Base-by-base conservation (phyloP, 371 early-diverging fungal genomes). In the Phascolomyces articulosus region DNA sequence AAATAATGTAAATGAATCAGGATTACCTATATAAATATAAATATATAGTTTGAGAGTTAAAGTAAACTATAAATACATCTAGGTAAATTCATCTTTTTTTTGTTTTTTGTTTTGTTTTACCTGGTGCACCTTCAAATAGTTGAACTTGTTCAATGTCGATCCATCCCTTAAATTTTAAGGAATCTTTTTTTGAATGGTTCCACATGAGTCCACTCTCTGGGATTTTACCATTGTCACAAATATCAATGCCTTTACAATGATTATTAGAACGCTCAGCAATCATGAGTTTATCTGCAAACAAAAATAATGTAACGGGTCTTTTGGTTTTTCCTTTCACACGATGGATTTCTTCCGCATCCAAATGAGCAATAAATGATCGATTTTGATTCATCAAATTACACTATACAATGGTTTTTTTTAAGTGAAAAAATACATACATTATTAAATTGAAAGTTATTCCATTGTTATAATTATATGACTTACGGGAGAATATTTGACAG, bases 111-210 rank as follows among this genome's bases (percentile, higher is more conserved):
- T 44, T 13, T 8, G 15, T 13, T 44, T 41, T 78, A 79, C 80
- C 80, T 69, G 68, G 62, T 38, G 73, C 64, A 16, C 83, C 83
- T 44, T 75, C 53, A 51, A 83, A 83, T 0, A 83, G 16, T 44
- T 83, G 80, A 10, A 79, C 70, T 38, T 71, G 61, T 13, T 75
- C 64, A 28, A 83, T 77, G 55, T 78, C 80, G 4, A 66, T 71
- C 83, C 83, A 83, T 11, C 83, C 83, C 58, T 75, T 79, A 56
- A 83, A 80, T 49, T 78, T 80, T 18, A 81, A 55, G 10, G 55
- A 65, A 27, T 65, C 70, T 51, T 38, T 60, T 58, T 65, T 62
- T 18, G 57, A 34, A 34, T 34, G 62, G 13, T 54, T 65, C 26
- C 54, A 59, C 54, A 57, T 61, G 7, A 60, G 59, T 0, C 41